Evolutionary conservation across 2,329 filamentous ascomycete species (phyloP).

Genomic region (Xylariaceae sp.): DNA sequence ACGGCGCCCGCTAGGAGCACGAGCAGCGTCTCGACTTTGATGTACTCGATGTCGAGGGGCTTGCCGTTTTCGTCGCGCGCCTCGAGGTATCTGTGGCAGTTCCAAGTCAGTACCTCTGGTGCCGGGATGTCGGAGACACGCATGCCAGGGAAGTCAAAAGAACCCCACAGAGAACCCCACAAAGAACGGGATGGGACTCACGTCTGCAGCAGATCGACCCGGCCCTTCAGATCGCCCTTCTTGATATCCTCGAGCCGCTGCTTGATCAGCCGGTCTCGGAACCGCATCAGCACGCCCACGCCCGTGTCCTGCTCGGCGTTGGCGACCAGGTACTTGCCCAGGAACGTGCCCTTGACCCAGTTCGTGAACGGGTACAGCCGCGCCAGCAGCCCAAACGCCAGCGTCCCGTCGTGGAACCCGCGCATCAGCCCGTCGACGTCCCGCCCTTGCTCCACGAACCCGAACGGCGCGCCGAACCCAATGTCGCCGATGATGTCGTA

Average conservation of each 20-base stretch:
- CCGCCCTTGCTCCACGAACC: slow-evolving; percentile 47
- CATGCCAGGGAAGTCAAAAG: too few species aligned
- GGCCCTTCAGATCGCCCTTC: slow-evolving; percentile 36
- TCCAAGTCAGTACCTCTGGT: too few species aligned
- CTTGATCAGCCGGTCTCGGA: slow-evolving; percentile 49
- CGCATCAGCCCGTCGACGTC: slow-evolving; percentile 52
- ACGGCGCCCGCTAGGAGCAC: slow-evolving; percentile 49
- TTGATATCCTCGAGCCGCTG: slow-evolving; percentile 44
- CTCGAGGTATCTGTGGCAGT: slow-evolving; percentile 39
- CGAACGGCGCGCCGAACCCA: slow-evolving; percentile 51
- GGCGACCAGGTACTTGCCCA: slow-evolving; percentile 49
- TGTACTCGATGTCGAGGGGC: slow-evolving; percentile 44
- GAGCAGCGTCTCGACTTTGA: slow-evolving; percentile 49
- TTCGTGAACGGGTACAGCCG: slow-evolving; percentile 50
- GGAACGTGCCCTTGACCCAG: slow-evolving; percentile 49
- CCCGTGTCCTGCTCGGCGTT: slow-evolving; percentile 48
- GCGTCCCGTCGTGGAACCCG: slow-evolving; percentile 48
- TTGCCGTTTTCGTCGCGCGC: slow-evolving; percentile 39
- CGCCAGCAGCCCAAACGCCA: slow-evolving; percentile 46
- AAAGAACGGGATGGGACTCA: slow-evolving; percentile 20
- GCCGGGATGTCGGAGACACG: too few species aligned
- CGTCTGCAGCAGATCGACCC: slow-evolving; percentile 51
- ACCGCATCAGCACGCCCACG: slow-evolving; percentile 53
- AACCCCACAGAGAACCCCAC: too few species aligned
- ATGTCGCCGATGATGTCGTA: slow-evolving; percentile 56